Percentiles rank a stretch among this genome's conserved stretches.
Evolutionary conservation across 2,329 filamentous ascomycete genomes (phyloP).

Genomic region (Clarireedia hainanense): DNA sequence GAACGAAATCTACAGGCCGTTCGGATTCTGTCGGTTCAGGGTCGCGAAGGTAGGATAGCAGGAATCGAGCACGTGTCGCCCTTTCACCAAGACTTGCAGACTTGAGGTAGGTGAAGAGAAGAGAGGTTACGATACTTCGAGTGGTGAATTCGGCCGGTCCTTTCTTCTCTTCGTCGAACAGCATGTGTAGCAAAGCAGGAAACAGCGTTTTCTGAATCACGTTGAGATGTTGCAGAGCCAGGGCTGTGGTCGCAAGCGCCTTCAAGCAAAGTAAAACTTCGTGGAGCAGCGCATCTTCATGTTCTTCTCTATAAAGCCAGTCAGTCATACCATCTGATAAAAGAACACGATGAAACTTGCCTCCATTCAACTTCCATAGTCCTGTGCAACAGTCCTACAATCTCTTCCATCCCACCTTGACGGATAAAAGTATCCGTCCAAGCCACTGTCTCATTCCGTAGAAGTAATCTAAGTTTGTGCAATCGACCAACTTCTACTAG

Average conservation of each 20-base stretch:
- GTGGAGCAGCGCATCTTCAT: conserved; percentile 87
- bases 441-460: conserved; percentile 89
- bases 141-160: conserved; percentile 96
- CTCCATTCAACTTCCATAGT: conserved; percentile 96
- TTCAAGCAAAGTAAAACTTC: conserved; percentile 91
- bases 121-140: conserved; percentile 77
- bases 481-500: conserved; percentile 88
- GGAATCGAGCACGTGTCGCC: conserved; percentile 60
- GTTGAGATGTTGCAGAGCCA: conserved; percentile 74
- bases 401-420: conserved; percentile 85
- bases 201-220: conserved; percentile 76
- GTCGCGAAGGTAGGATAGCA: conserved; percentile 74
- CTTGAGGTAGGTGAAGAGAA: conserved; percentile 83
- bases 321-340: conserved; percentile 30
- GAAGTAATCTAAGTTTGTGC: conserved; percentile 80
- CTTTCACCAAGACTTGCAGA: conserved; percentile 54
- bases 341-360: conserved; percentile 39
- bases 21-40: conserved; percentile 67
- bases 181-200: conserved; percentile 75
- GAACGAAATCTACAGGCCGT: conserved; percentile 74
- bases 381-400: conserved; percentile 78
- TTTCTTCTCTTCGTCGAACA: conserved; percentile 97
- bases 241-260: conserved; percentile 83
- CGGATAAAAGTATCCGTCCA: conserved; percentile 93
- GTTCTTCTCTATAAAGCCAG: conserved; percentile 63